phyloP scores from a whole-genome alignment of 176 grass and related monocot genomes.

The Coix lacrymajobi region DNA sequence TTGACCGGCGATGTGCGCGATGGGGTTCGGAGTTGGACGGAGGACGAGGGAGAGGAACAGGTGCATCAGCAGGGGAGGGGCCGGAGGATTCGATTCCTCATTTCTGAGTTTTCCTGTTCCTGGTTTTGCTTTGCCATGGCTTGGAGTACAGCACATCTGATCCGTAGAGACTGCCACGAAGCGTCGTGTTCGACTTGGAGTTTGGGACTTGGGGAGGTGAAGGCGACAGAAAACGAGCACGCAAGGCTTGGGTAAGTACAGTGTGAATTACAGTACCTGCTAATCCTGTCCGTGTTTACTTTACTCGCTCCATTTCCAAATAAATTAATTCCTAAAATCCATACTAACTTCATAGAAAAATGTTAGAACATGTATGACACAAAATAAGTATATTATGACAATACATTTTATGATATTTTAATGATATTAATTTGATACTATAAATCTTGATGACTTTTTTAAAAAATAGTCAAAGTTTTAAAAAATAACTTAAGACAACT shows the following conservation, averaged over 20 bases:
- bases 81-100: not conserved
- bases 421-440: too few species aligned
- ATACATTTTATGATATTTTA: too few species aligned
- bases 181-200: constrained; percentile 16
- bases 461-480: too few species aligned
- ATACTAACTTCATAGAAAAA: too few species aligned
- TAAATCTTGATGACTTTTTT: too few species aligned
- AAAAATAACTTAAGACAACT: too few species aligned
- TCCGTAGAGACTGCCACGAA: not conserved
- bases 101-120: not conserved
- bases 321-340: too few species aligned
- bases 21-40: not conserved
- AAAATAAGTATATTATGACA: too few species aligned
- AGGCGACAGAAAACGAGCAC: not conserved
- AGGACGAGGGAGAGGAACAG: not conserved
- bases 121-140: not conserved
- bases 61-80: not conserved
- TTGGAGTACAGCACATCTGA: not conserved
- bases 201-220: constrained; percentile 6
- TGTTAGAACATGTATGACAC: too few species aligned
- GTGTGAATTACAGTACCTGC: not conserved
- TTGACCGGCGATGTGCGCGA: constrained; percentile 18
- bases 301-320: too few species aligned
- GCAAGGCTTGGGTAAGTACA: not conserved
- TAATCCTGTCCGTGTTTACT: not conserved